Evolutionary conservation across 2,329 filamentous ascomycete species (phyloP).

Genomic region (Westerdykella ornata): DNA sequence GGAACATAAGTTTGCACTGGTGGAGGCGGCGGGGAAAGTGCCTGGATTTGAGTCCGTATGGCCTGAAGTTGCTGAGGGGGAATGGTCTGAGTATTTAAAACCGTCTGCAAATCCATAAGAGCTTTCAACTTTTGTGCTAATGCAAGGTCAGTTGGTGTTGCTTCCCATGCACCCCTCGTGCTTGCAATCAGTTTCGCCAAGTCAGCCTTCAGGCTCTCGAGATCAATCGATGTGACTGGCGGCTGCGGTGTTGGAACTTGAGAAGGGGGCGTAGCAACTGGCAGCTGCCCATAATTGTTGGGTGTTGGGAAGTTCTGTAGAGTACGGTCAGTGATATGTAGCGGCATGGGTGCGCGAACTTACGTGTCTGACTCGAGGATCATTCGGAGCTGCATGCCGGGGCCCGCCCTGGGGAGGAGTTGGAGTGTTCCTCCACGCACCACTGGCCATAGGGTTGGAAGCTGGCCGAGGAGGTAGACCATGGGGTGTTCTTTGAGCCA

Average conservation of each 20-base stretch:
- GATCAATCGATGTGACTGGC: slow-evolving; percentile 26
- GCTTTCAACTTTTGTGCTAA: slow-evolving; percentile 76
- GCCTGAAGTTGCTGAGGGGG: slow-evolving; percentile 74
- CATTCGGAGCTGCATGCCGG: slow-evolving; percentile 29
- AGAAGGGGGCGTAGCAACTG: slow-evolving; percentile 21
- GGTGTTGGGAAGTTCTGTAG: slow-evolving; percentile 17
- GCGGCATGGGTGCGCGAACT: slow-evolving; percentile 2
- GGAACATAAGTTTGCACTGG: slow-evolving; percentile 33
- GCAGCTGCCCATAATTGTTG: slow-evolving; percentile 22
- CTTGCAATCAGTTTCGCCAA: slow-evolving; percentile 70
- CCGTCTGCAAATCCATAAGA: slow-evolving; percentile 74
- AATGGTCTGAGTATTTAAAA: slow-evolving; percentile 60
- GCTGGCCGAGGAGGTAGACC: slow-evolving; percentile 33
- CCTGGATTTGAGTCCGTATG: slow-evolving; percentile 78
- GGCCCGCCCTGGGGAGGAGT: slow-evolving; percentile 56
- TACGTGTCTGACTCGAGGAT: slow-evolving; percentile 36
- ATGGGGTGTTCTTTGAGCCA: slow-evolving; percentile 42
- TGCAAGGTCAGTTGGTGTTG: slow-evolving; percentile 67
- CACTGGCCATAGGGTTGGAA: slow-evolving; percentile 39
- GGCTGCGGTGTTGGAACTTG: slow-evolving; percentile 31
- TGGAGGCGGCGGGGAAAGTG: slow-evolving; percentile 59
- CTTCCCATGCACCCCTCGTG: slow-evolving; percentile 66
- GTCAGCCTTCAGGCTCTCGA: slow-evolving; percentile 70
- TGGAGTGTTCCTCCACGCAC: slow-evolving; percentile 63
- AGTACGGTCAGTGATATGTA: slow-evolving; percentile 1